Base-by-base conservation (phyloP, 139 green algal genomes). In the Chlamydomonas sphaeroides region DNA sequence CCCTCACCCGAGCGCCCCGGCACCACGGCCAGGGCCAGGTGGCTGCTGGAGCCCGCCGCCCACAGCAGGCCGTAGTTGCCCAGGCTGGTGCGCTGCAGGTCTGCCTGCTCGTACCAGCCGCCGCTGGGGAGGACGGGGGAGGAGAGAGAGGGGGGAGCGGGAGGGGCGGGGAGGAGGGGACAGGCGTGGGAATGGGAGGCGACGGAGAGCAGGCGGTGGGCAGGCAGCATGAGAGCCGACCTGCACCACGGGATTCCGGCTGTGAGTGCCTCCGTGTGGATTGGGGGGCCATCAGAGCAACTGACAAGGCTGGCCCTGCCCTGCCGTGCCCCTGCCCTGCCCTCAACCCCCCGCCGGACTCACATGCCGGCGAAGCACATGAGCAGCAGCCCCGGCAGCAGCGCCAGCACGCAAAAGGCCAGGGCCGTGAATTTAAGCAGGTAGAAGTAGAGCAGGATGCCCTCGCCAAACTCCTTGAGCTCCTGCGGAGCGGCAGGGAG, bases 401-500 rank as follows among this genome's bases (percentile, higher is more conserved):
- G 14, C 11, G 79, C 68, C 36, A 89, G 72, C 42, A 69, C 49
- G 18, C 39, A 67, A 48, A 89, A 89, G 15, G 80, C 32, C 2
- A 81, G 79, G 65, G 7, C 48, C 73, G 73, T 72, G 23, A 26
- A 65, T 75, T 91, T 88, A 30, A 91, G 67, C 32, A 89, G 73
- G 35, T 83, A 68, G 68, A 91, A 91, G 73, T 91, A 91, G 18
- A 91, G 62, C 57, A 81, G 76, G 15, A 88, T 49, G 36, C 87
- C 87, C 41, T 87, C 68, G n/a, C 87, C 87, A 51, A 91, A 91
- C 70, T 89, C 85, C 66, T 84, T 71, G 32, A 87, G 62, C 11
- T 87, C 83, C 35, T n/a, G n/a, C n/a, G n/a, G n/a, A n/a, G n/a
- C n/a, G n/a, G n/a, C n/a, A n/a, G n/a, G n/a, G n/a, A n/a, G n/a